These are phyloP conservation scores for Penicillium sp. DNA, from an alignment of 2,329 filamentous ascomycete species.

Conservation along the genomic window DNA sequence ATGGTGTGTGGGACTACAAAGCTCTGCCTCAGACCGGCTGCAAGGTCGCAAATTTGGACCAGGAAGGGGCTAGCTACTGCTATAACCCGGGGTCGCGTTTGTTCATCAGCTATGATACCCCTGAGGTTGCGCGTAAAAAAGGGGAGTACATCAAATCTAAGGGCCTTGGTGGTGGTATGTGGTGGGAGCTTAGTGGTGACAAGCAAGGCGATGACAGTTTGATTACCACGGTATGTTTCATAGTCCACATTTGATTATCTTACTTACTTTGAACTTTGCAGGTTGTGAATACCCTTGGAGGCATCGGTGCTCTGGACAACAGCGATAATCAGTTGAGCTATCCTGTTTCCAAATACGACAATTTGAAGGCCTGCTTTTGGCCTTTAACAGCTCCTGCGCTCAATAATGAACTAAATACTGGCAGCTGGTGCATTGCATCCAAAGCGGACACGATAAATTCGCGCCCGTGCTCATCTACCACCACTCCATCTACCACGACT, in stretches of 20 bases:
- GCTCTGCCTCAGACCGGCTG: conserved; percentile 68
- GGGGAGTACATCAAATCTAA: conserved; percentile 65
- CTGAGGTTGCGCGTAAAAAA: conserved; percentile 65
- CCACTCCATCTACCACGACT: no score
- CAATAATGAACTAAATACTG: no score
- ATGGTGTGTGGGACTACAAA: conserved; percentile 86
- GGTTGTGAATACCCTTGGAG: conserved; percentile 34
- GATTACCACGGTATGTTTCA: conserved; percentile 52
- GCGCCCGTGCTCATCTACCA: no score
- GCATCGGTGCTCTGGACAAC: conserved; percentile 42
- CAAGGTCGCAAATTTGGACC: conserved; percentile 58
- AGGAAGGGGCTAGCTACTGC: conserved; percentile 67
- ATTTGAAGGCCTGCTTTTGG: no score
- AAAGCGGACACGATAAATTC: no score
- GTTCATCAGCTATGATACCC: conserved; percentile 75
- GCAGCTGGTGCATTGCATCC: no score
- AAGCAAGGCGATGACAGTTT: conserved; percentile 62
- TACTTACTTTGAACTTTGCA: conserved; percentile 1
- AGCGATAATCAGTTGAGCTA: conserved; percentile 50
- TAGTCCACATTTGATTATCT: background rate
- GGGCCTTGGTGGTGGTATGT: no score
- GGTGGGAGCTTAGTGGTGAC: no score
- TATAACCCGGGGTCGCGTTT: conserved; percentile 60
- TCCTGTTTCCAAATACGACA: conserved; percentile 52
- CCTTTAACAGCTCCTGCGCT: no score